These are phyloP conservation scores for Malania oleifera DNA, from an alignment of 164 flowering plant species.

Conservation along the genomic window DNA sequence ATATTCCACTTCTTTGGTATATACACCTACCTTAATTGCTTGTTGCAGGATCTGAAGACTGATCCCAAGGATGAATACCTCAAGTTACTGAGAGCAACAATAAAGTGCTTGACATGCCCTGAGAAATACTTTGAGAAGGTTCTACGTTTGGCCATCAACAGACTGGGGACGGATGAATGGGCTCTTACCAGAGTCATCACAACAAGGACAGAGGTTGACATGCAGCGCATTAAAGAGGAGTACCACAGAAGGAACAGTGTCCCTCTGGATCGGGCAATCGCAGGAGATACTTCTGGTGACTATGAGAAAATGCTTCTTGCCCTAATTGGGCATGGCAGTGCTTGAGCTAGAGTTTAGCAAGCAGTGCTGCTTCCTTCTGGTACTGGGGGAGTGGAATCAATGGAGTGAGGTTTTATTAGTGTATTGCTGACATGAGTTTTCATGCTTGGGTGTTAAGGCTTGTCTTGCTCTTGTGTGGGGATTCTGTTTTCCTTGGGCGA, in stretches of 20 bases:
- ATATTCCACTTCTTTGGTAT: not conserved
- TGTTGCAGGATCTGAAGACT: conserved; percentile 46
- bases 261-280: conserved; percentile 54
- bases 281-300: conserved; percentile 64
- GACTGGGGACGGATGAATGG: conserved; percentile 67
- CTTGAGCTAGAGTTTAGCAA: conserved; percentile 21
- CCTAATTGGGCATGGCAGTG: conserved; percentile 35
- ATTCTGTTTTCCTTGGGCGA: too few relatives aligned
- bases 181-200: conserved; percentile 74
- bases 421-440: too few relatives aligned
- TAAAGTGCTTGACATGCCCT: conserved; percentile 56
- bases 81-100: conserved; percentile 35
- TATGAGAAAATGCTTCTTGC: conserved; percentile 65
- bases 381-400: too few relatives aligned
- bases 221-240: conserved; percentile 65
- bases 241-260: conserved; percentile 57
- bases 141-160: conserved; percentile 54
- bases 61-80: conserved; percentile 47
- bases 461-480: too few relatives aligned
- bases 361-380: too few relatives aligned
- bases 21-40: not conserved
- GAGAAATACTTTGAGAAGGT: conserved; percentile 61
- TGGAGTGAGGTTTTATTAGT: too few relatives aligned
- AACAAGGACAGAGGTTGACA: conserved; percentile 76
- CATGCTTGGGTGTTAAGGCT: too few relatives aligned